phyloP scores from a whole-genome alignment of 306 rosid genomes.

The Fagus sylvatica region DNA sequence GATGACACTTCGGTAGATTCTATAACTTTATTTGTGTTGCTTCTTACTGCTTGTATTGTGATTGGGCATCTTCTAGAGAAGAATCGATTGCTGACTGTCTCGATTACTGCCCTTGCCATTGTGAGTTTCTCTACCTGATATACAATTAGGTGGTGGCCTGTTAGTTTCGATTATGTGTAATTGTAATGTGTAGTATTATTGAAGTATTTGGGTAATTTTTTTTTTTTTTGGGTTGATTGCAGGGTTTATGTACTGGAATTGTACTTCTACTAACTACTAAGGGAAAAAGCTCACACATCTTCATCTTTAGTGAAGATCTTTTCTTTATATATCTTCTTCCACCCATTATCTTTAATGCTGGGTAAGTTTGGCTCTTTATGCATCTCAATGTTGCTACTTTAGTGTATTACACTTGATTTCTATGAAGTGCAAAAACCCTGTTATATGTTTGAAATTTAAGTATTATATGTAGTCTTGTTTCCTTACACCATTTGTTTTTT shows the following conservation, averaged over 20 bases:
- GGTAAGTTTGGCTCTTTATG: conserved; percentile 43
- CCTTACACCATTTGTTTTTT: not conserved
- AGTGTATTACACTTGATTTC: not conserved
- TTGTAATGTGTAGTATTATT: not conserved
- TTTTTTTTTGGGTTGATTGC: conserved; percentile 18
- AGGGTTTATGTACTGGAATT: conserved; percentile 61
- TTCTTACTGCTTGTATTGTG: conserved; percentile 51
- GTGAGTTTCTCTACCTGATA: conserved; percentile 44
- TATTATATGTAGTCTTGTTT: not conserved
- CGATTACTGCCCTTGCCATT: conserved; percentile 52
- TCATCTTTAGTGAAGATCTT: conserved; percentile 51
- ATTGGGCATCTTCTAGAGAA: conserved; percentile 63
- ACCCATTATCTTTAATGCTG: conserved; percentile 76
- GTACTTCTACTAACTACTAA: conserved; percentile 43
- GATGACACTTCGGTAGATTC: conserved; percentile 35
- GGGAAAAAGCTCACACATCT: conserved; percentile 53
- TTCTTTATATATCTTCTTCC: conserved; percentile 76
- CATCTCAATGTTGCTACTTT: not conserved
- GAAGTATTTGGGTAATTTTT: conserved; percentile 9
- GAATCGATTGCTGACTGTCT: conserved; percentile 59
- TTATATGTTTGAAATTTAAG: not conserved
- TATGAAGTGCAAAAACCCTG: not conserved
- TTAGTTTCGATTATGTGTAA: not conserved
- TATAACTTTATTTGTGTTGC: conserved; percentile 53
- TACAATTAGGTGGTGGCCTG: not conserved